These are phyloP conservation scores for Paramecium biaurelia DNA, from an alignment of 73 alveolate species.

Conservation along the genomic window DNA sequence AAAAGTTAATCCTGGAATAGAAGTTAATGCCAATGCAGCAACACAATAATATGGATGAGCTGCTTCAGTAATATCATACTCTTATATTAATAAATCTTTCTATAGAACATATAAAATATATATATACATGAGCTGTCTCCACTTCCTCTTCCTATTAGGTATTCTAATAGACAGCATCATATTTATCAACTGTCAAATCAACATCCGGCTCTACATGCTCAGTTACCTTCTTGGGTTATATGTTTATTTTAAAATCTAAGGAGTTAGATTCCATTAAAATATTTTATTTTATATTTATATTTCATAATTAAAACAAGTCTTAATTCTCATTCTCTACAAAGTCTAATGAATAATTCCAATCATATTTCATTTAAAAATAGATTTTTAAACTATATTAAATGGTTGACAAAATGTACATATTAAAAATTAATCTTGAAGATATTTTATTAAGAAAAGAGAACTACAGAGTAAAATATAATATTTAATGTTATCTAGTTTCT, in stretches of 20 bases:
- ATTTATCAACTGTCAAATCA: slow-evolving; percentile 29
- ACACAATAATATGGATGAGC: not conserved
- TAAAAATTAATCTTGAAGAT: no score
- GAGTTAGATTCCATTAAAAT: slow-evolving; percentile 39
- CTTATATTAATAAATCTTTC: slow-evolving; percentile 21
- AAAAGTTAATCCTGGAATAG: not conserved
- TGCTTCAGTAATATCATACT: slow-evolving; percentile 40
- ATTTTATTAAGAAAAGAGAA: not conserved
- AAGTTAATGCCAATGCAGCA: not conserved
- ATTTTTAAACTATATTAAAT: no score
- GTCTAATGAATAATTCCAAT: no score
- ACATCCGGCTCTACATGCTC: slow-evolving; percentile 43
- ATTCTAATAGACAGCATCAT: slow-evolving; percentile 2
- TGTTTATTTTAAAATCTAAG: slow-evolving; percentile 32
- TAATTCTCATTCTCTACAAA: not conserved
- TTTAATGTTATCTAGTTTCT: no score
- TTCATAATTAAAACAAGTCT: not conserved
- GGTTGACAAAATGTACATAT: no score
- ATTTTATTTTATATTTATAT: not conserved
- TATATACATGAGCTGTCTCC: not conserved
- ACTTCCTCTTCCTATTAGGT: not conserved
- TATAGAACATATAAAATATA: not conserved
- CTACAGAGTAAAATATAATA: not conserved
- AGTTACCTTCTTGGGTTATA: not conserved
- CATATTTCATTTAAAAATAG: no score